A percentile compares a stretch with the other conserved stretches of the same genome.
Conservation (phyloP, 2,329 filamentous ascomycete genomes). For the Exophiala viscosa region DNA sequence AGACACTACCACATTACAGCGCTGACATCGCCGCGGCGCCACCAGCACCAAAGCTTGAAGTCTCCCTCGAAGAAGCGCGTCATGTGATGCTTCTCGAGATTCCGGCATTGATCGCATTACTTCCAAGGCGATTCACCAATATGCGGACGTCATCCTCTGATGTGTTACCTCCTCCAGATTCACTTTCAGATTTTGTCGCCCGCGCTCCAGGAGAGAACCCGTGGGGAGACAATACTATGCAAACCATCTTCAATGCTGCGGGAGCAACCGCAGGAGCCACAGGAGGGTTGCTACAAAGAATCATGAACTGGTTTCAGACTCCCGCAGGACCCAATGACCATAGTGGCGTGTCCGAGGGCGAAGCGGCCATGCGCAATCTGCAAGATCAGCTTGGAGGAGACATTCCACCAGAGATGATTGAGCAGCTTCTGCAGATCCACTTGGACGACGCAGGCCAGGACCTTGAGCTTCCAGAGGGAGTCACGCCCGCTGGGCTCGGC, state of each 20-base stretch:
- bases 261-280: constrained; percentile 17
- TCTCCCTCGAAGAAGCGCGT: constrained; percentile 60
- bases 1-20: constrained; percentile 49
- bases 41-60: constrained; percentile 43
- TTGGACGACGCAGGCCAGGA: constrained; percentile 13
- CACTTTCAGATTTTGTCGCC: constrained; percentile 23
- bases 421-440: constrained; percentile 23
- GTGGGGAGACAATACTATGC: constrained; percentile 12
- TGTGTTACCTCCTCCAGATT: constrained; percentile 65
- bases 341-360: constrained; percentile 18
- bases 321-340: constrained; percentile 13
- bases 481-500: constrained; percentile 18
- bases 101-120: constrained; percentile 63
- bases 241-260: constrained; percentile 22
- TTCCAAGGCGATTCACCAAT: constrained; percentile 64
- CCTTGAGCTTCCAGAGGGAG: constrained; percentile 6
- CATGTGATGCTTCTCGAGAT: constrained; percentile 76
- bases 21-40: constrained; percentile 37
- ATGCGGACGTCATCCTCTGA: constrained; percentile 72
- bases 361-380: constrained; percentile 21
- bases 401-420: constrained; percentile 22
- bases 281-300: constrained; percentile 19
- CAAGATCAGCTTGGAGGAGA: constrained; percentile 24
- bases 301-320: constrained; percentile 26
- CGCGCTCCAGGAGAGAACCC: constrained; percentile 21